These are phyloP conservation scores for Taiozyma onychis DNA, from an alignment of 1,139 yeast genomes.

Conservation along the genomic window DNA sequence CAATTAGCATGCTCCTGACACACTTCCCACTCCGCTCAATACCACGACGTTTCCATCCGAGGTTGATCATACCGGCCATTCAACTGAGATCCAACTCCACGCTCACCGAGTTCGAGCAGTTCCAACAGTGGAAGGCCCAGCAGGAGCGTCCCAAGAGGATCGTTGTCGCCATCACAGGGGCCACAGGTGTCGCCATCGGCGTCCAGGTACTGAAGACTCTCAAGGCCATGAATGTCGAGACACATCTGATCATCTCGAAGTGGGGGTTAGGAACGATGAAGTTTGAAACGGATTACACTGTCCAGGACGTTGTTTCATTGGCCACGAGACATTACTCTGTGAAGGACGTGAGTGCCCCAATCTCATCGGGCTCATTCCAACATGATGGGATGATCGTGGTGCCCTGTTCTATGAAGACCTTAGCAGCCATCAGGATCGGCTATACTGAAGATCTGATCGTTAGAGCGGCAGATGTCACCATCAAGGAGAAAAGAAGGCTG, in stretches of 20 bases:
- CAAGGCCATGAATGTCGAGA: constrained; percentile 16
- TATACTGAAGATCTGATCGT: constrained; percentile 22
- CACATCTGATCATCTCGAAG: constrained; percentile 21
- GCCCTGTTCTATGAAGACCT: constrained; percentile 24
- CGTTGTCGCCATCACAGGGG: constrained; percentile 24
- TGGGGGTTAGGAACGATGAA: constrained; percentile 25
- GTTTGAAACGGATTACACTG: constrained; percentile 20
- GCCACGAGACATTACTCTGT: constrained; percentile 16
- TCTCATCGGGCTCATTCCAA: constrained; percentile 23
- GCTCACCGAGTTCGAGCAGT: background rate
- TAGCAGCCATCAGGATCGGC: constrained; percentile 22
- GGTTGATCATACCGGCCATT: too few relatives aligned
- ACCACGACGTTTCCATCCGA: background rate
- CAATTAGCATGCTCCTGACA: background rate
- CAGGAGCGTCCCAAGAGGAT: constrained; percentile 12
- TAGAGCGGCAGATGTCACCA: constrained; percentile 24
- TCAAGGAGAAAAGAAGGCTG: constrained; percentile 20
- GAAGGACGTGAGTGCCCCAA: constrained; percentile 21
- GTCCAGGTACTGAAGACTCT: constrained; percentile 16
- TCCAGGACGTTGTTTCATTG: constrained; percentile 12
- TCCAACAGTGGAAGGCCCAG: background rate
- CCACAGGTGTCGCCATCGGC: constrained; percentile 21
- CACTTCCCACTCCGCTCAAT: background rate
- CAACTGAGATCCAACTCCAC: background rate
- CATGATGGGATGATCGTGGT: constrained; percentile 25